Evolutionary conservation across 164 flowering plant species (phyloP), one percentile per base, ranked within the genome.

Genomic region (Aristolochia fimbriata): DNA sequence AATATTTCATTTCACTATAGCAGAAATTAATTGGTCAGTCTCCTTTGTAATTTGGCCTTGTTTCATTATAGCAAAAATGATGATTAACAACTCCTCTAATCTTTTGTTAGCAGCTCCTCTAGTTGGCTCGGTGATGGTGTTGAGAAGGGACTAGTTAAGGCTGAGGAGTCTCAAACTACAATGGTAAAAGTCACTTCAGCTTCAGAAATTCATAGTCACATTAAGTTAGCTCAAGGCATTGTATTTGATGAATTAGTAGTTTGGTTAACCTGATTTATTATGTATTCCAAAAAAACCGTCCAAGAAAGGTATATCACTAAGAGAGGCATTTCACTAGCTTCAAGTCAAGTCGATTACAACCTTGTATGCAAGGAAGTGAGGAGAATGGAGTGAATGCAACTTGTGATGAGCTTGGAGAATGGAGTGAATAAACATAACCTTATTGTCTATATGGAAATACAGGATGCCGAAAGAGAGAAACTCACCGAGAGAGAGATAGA

Each of bases 371-470:
- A 97, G 74, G 17, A 52, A 96, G 97, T 22, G 97, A 93, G 76
- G 84, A 87, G 63, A 93, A 86, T 59, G 99, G 97, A 60, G 94
- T 90, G 45, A 93, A 93, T 73, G 81, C 99, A 65, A 67, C 97
- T 22, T 90, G 99, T 70, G 97, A 93, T 73, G 99, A 93, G 67
- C 88, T 93, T 67, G 99, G 97, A n/a, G n/a, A n/a, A n/a, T n/a
- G n/a, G n/a, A n/a, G n/a, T n/a, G n/a, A n/a, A n/a, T n/a, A n/a
- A n/a, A n/a, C n/a, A n/a, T n/a, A n/a, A n/a, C n/a, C n/a, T n/a
- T n/a, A n/a, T n/a, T n/a, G n/a, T n/a, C n/a, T n/a, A n/a, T n/a
- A n/a, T n/a, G n/a, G n/a, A n/a, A n/a, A n/a, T n/a, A n/a, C n/a
- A n/a, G n/a, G n/a, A n/a, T n/a, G n/a, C n/a, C n/a, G n/a, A n/a